Base-by-base conservation (phyloP, 306 rosid species). In the Fagus sylvatica region DNA sequence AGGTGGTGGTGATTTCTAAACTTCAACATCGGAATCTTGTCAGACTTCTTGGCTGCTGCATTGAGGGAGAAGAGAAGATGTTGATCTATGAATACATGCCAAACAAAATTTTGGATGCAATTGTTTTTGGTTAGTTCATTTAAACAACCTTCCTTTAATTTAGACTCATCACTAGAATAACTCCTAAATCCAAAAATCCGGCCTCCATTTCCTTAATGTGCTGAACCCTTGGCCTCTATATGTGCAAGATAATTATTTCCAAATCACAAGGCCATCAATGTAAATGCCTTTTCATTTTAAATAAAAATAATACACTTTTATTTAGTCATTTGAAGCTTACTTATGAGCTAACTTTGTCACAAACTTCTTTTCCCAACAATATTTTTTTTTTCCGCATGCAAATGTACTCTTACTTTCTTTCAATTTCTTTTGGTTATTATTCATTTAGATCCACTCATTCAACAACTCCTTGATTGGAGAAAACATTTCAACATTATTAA, bases 81-180 rank as follows among this genome's bases (percentile, higher is more conserved):
- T 49, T 79, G 5, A 53, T 72, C 1, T 73, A 79, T 54, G 69
- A 79, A 19, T 66, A 61, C 7, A 79, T 72, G 49, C 74, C 82
- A 19, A 87, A 87, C 62, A 74, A 77, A 54, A 87, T 88, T 49
- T 82, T 82, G 78, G 88, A 84, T 54, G 76, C 87, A 9, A 67
- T 53, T 28, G 40, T 59, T 30, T 78, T 59, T 34, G 71, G 69
- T 77, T 41, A 69, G 75, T 68, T 10, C 11, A 7, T 32, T 17
- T 2, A 49, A n/a, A 0, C 28, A 53, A n/a, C 56, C n/a, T 41
- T 16, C 49, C 49, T 43, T n/a, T n/a, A n/a, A n/a, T 8, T 0
- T 43, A 43, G 49, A 7, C 49, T 9, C 49, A 43, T 9, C 10
- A 12, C 49, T 3, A 43, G 4, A 9, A 12, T 43, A 43, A 43